Conservation (phyloP, 306 rosid species). For the Citrullus colocynthis region DNA sequence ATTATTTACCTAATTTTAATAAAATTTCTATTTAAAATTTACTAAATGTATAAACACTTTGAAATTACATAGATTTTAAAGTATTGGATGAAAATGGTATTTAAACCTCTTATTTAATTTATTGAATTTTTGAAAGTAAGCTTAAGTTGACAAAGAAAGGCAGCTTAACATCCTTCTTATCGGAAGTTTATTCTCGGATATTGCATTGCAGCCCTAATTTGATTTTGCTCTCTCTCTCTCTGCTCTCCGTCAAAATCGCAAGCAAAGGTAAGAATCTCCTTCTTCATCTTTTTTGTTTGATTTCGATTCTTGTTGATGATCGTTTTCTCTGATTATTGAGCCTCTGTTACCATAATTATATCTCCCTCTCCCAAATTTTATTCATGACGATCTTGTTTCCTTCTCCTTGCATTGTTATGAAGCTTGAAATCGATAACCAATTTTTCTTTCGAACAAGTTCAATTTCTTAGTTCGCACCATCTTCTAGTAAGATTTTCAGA, state of each 20-base stretch:
- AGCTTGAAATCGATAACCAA: neutral
- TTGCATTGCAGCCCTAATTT: neutral
- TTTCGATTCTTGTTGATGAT: neutral
- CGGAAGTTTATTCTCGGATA: neutral
- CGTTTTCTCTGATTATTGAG: neutral
- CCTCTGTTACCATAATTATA: neutral
- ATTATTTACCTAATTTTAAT: too few species aligned
- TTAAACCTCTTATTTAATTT: too few species aligned
- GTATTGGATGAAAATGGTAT: too few species aligned
- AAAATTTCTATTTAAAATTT: too few species aligned
- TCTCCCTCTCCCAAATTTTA: neutral
- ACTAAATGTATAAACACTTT: too few species aligned
- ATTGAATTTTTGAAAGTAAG: too few species aligned
- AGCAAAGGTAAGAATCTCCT: neutral
- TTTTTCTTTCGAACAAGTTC: neutral
- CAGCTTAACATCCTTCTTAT: neutral
- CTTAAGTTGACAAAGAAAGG: too few species aligned
- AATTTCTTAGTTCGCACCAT: neutral
- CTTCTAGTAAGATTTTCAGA: neutral
- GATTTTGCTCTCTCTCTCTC: neutral
- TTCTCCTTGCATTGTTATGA: neutral
- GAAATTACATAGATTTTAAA: too few species aligned
- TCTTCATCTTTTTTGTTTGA: neutral
- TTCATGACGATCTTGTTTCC: neutral
- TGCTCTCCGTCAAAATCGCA: neutral